These are phyloP conservation scores for Candida dubliniensis DNA, from an alignment of 1,139 yeast species.

Conservation along the genomic window DNA sequence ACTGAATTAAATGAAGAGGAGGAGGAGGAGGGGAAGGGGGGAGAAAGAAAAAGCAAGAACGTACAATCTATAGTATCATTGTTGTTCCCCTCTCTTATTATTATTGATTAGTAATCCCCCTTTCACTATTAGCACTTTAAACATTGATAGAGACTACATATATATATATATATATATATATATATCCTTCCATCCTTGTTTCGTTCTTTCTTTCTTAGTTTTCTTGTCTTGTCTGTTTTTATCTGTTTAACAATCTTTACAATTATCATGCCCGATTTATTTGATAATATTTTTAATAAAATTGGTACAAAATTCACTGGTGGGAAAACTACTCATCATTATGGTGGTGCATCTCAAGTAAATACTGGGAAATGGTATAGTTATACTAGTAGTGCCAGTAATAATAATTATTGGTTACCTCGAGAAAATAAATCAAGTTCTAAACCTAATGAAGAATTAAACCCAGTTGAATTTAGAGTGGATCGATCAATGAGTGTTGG, in stretches of 20 bases:
- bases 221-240: neutral
- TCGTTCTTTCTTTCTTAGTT: neutral
- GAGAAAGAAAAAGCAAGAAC: no score
- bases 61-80: no score
- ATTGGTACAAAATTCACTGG: slow-evolving; percentile 35
- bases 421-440: slow-evolving; percentile 6
- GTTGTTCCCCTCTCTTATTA: no score
- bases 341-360: slow-evolving; percentile 35
- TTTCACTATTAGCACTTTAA: no score
- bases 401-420: slow-evolving; percentile 45
- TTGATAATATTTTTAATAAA: slow-evolving; percentile 40
- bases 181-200: neutral
- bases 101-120: no score
- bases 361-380: slow-evolving; percentile 40
- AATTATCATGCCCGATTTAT: slow-evolving; percentile 40
- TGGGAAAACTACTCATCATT: slow-evolving; percentile 33
- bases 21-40: no score
- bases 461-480: neutral
- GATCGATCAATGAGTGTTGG: slow-evolving; percentile 7
- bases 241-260: neutral
- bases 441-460: neutral
- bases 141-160: no score
- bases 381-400: slow-evolving; percentile 37
- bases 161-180: no score
- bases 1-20: no score